Evolutionary conservation across 163 green algal genomes (phyloP), one percentile per base, ranked within the genome.

Genomic region (Smithsoniella earleae): DNA sequence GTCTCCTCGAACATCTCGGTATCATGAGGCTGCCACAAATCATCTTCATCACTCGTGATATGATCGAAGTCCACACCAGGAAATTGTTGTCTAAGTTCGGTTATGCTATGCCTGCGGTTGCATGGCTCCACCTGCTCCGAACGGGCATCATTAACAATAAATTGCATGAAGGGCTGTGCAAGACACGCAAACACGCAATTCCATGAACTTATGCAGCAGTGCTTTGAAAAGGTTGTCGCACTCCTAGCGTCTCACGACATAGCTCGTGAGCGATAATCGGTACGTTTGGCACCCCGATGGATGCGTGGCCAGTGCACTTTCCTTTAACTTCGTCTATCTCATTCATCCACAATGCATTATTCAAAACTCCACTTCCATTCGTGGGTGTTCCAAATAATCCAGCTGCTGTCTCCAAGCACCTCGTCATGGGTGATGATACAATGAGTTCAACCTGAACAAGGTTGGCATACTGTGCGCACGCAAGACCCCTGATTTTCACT

Each of bases 31-130:
- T 64, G 31, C 49, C 49, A 64, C 49, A 64, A 13, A 27, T 36
- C 49, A 64, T 64, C 49, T 18, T 64, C 49, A 13, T 64, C 13
- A 27, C 49, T 64, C 49, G 31, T 27, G 33, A 64, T 64, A 25
- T 36, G 13, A 18, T 27, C 33, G 49, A 64, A 64, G 33, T 64
- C 49, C 8, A 64, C 49, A 64, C 49, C 49, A 18, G 49, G 49
- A 64, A 64, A 64, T 27, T 64, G 49, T 8, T 64, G 49, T 27
- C 33, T 64, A 27, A 64, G 31, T 64, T 64, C 49, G 33, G 49
- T 36, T 2, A 64, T 64, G 6, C 6, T 6, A 13, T 27, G 31
- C 49, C 49, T 64, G 49, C 49, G n/a, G n/a, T n/a, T n/a, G n/a
- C n/a, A n/a, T n/a, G n/a, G n/a, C n/a, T n/a, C n/a, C n/a, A n/a